These are phyloP conservation scores for Boletus subparvulus DNA, from an alignment of 768 basidiomycete genomes.

Conservation along the genomic window DNA sequence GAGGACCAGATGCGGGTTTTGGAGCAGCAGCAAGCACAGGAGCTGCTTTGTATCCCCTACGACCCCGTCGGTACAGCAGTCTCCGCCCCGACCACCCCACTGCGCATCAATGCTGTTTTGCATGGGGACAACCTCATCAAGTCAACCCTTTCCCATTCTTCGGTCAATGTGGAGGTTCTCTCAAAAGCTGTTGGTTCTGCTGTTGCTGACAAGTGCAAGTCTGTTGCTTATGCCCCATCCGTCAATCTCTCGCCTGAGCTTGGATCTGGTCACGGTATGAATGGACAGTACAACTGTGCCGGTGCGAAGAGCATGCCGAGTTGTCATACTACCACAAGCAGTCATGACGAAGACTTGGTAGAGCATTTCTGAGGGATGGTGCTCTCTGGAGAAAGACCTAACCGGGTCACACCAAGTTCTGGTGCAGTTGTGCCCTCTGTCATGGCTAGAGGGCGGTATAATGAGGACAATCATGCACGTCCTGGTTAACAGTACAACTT, in stretches of 20 bases:
- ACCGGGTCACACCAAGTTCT: slow-evolving; percentile 55
- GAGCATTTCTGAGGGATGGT: slow-evolving; percentile 72
- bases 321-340: slow-evolving; percentile 84
- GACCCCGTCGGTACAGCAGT: slow-evolving; percentile 70
- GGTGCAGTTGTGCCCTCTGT: slow-evolving; percentile 52
- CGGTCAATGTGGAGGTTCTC: slow-evolving; percentile 60
- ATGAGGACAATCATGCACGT: slow-evolving; percentile 56
- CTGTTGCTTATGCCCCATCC: slow-evolving; percentile 79
- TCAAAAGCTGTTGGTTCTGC: slow-evolving; percentile 69
- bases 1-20: slow-evolving; percentile 96
- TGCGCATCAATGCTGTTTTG: slow-evolving; percentile 71
- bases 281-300: slow-evolving; percentile 62
- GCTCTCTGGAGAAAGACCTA: slow-evolving; percentile 61
- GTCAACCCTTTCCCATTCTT: slow-evolving; percentile 46
- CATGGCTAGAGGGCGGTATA: slow-evolving; percentile 53
- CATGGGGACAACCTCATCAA: slow-evolving; percentile 53
- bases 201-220: slow-evolving; percentile 77
- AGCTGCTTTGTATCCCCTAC: slow-evolving; percentile 73
- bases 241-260: slow-evolving; percentile 74
- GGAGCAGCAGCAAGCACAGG: slow-evolving; percentile 87
- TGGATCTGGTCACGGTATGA: slow-evolving; percentile 40
- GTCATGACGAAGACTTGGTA: slow-evolving; percentile 80
- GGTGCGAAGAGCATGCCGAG: slow-evolving; percentile 94
- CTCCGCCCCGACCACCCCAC: slow-evolving; percentile 86
- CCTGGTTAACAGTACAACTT: slow-evolving; percentile 71